Conservation (phyloP, 192 early-diverging fungal species). For the Coemansia sp. region DNA sequence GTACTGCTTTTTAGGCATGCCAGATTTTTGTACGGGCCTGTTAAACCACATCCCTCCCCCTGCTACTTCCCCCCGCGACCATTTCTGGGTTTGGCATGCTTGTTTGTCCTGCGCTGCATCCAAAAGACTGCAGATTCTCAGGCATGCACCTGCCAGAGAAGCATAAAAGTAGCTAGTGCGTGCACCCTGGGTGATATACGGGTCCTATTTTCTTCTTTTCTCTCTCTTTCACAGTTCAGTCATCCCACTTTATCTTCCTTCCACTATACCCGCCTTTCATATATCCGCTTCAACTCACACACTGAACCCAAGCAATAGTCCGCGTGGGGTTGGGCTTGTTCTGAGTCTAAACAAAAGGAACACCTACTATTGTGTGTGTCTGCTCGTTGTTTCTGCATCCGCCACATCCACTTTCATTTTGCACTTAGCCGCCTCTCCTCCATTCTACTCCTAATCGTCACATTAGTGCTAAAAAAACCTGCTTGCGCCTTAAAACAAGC, state of each 20-base stretch:
- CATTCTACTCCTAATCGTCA: not conserved
- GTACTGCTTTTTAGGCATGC: slow-evolving; percentile 9
- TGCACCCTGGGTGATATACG: not conserved
- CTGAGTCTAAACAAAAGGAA: not conserved
- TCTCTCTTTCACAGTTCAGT: not conserved
- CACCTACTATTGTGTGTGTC: not conserved
- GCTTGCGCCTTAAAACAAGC: not conserved
- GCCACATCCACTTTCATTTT: slow-evolving; percentile 4
- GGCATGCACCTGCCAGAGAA: slow-evolving; percentile 2
- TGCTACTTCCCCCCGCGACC: slow-evolving; percentile 3
- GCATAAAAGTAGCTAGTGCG: slow-evolving; percentile 8
- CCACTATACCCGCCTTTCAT: slow-evolving; percentile 3
- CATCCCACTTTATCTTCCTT: not conserved
- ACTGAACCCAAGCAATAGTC: slow-evolving; percentile 1
- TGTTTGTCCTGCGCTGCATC: slow-evolving; percentile 1
- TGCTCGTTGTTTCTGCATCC: not conserved
- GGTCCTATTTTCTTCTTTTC: not conserved
- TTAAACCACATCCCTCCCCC: not conserved
- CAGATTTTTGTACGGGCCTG: slow-evolving; percentile 5
- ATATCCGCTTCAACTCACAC: not conserved
- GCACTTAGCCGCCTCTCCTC: not conserved
- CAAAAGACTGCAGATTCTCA: not conserved
- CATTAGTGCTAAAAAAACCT: not conserved
- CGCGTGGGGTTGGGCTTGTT: not conserved
- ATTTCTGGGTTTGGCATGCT: not conserved